Conservation (phyloP, 1,284 basidiomycete genomes). For the Leccinum solheimii region DNA sequence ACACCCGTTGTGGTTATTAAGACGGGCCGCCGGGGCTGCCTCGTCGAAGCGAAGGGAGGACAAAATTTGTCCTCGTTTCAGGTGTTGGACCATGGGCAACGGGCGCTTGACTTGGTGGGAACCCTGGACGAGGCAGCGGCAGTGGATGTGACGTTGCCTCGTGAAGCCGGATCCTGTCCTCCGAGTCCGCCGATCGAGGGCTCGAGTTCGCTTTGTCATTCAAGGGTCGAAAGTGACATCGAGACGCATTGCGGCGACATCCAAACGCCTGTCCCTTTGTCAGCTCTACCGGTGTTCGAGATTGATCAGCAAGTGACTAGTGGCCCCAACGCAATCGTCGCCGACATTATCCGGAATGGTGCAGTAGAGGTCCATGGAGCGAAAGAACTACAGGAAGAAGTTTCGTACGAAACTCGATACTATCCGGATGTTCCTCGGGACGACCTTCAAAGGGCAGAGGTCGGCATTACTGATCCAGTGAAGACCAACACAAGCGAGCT, state of each 20-base stretch:
- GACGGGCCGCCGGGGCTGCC: background rate
- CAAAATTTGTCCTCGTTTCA: background rate
- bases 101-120: background rate
- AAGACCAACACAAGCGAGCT: background rate
- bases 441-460: background rate
- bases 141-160: background rate
- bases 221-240: background rate
- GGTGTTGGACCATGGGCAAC: background rate
- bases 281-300: background rate
- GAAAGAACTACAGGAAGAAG: background rate
- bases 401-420: constrained; percentile 3
- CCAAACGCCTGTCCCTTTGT: background rate
- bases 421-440: background rate
- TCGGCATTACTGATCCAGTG: background rate
- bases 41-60: background rate
- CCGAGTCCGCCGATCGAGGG: background rate
- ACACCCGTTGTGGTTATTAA: constrained; percentile 16
- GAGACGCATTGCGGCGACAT: background rate
- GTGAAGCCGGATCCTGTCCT: background rate
- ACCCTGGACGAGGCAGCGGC: background rate
- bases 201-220: background rate
- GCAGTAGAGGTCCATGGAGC: background rate
- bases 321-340: background rate
- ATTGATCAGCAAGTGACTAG: background rate
- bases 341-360: background rate